Percentiles rank a stretch among this genome's conserved stretches.
Conservation (phyloP, 257 asterid species). For the Fraxinus americana region DNA sequence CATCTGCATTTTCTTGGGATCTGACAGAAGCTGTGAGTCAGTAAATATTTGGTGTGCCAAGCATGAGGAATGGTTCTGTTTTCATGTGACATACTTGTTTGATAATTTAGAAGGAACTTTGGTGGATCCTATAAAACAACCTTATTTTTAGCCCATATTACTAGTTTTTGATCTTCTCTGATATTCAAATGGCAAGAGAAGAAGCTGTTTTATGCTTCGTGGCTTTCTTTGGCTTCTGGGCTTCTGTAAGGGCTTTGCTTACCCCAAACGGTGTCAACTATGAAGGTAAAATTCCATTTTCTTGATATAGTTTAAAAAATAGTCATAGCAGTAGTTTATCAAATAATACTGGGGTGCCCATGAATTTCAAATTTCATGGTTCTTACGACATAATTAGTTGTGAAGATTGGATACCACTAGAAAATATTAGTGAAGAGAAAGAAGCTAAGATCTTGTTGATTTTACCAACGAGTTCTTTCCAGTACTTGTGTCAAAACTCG, state of each 20-base stretch:
- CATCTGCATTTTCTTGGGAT: conserved; percentile 31
- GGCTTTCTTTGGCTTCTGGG: conserved; percentile 45
- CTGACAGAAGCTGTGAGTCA: conserved; percentile 40
- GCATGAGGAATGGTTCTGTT: neutral
- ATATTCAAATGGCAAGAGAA: conserved; percentile 35
- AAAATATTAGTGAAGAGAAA: neutral
- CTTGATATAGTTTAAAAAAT: neutral
- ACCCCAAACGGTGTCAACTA: conserved; percentile 87
- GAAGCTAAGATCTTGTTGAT: neutral
- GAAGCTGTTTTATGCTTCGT: conserved; percentile 33
- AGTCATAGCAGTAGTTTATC: neutral
- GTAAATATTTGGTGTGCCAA: conserved; percentile 27
- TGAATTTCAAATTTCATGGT: neutral
- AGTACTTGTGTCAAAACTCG: too few species aligned
- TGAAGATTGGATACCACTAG: neutral
- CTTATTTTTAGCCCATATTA: neutral
- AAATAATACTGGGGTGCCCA: too few species aligned
- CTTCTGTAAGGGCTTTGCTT: conserved; percentile 58
- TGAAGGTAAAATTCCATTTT: conserved; percentile 58
- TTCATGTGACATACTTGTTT: neutral
- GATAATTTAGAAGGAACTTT: neutral
- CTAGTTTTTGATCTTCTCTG: conserved; percentile 20
- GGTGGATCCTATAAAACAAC: neutral
- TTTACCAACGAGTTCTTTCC: too few species aligned
- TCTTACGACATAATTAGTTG: neutral